Base-by-base conservation (phyloP, 495 filamentous ascomycete genomes). In the Penicillium cataractarum region DNA sequence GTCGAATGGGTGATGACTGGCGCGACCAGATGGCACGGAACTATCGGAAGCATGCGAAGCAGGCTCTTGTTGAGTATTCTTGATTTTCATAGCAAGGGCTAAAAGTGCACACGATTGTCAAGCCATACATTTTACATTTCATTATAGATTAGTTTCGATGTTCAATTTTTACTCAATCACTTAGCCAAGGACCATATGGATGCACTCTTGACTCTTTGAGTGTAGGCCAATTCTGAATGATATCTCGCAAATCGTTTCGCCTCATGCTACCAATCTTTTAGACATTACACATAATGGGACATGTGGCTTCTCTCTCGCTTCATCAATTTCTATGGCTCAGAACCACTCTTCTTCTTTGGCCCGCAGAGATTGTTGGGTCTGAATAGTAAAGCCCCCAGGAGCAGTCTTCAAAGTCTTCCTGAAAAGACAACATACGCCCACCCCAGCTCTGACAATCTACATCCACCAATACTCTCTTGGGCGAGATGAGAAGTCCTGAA, bases 1-100 rank as follows among this genome's bases (percentile, higher is more conserved):
- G 46, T 8, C 53, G 58, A 24, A 19, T 48, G 10, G 65, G 65
- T 7, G 65, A 67, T 54, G 57, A 67, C 17, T 67, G 65, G 65
- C 65, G 65, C 6, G 60, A 66, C 10, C 40, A 51, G 29, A 13
- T 66, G 24, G 46, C 64, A 6, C 21, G 42, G 21, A 52, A 46
- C 7, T 46, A 59, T 48, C 55, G 49, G 26, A 62, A 62, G 8
- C 21, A 35, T n/a, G 42, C 32, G 10, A 26, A 15, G 0, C 51
- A 19, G 40, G 55, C 12, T 26, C 40, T 8, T 10, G 46, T 24
- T 42, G 52, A 21, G 55, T 49, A 31, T 40, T 31, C 27, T 50
- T 32, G 39, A 29, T 6, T n/a, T 49, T 58, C 50, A n/a, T 15
- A 8, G 9, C 2, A n/a, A 9, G 15, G 1, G n/a, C n/a, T n/a